Evolutionary conservation across 2,329 filamentous ascomycete genomes (phyloP), one percentile per base, ranked within the genome.

Genomic region (Apiospora kogelbergensis): DNA sequence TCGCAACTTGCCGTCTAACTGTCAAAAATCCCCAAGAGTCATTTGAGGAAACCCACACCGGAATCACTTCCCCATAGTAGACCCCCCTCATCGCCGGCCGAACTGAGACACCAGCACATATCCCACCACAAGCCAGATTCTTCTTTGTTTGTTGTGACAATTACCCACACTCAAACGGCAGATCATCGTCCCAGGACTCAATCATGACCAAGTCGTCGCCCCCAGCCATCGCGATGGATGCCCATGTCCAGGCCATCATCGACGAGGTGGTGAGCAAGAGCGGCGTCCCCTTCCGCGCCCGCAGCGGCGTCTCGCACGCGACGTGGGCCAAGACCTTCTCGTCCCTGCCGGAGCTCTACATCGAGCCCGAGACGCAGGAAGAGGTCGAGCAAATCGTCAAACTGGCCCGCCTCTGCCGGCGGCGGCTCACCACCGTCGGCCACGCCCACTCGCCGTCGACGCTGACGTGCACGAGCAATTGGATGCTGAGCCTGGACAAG

Each of bases 251-350:
- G 37, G 10, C 22, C n/a, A n/a, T 65, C 37, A 65, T 65, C 63
- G 40, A 65, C n/a, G 22, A 42, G 9, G 63, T 11, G 10, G 63
- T 44, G 11, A 15, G 37, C 41, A 22, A 37, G 20, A 44, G 24
- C 63, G 63, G 63, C 40, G 17, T 65, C 11, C 63, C 63, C n/a
- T 65, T 65, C 20, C 63, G 24, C 11, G 63, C 63, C 22, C 63
- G 63, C 37, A 42, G 63, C 63, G 37, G 37, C 63, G 90, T 98
- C 80, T 82, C 90, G 63, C 96, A 99, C 83, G 91, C 91, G 76
- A 99, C 96, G 24, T 99, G 96, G 96, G 96, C 96, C 48, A 91
- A 91, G 77, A 98, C 96, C 65, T 98, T 97, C 83, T 91, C 92
- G 75, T 96, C 92, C 66, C 88, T 90, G 24, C 96, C 96, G 2